phyloP scores from a whole-genome alignment of 2,329 filamentous ascomycete genomes.

The Nigrograna mackinnonii region DNA sequence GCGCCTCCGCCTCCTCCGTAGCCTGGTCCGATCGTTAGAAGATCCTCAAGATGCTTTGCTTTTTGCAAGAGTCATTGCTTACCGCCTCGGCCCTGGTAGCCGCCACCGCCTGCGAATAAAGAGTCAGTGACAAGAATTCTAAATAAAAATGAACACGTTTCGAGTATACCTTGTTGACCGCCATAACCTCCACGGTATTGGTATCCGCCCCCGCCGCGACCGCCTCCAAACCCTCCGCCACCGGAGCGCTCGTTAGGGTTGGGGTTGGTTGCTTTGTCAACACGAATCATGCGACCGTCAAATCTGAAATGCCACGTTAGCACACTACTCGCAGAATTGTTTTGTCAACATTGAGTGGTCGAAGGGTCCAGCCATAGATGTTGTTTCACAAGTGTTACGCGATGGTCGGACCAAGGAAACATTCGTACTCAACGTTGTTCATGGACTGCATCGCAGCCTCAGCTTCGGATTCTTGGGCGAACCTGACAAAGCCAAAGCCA shows the following conservation, averaged over 20 bases:
- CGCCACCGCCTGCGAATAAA: constrained; percentile 19
- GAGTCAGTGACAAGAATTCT: no score
- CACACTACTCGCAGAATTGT: background rate
- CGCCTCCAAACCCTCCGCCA: constrained; percentile 30
- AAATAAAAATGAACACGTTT: no score
- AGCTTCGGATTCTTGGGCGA: constrained; percentile 74
- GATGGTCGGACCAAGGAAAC: constrained; percentile 1
- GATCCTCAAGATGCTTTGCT: no score
- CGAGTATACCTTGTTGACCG: no score
- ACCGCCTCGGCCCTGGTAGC: constrained; percentile 17
- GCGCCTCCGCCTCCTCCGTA: constrained; percentile 29
- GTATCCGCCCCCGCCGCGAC: constrained; percentile 19
- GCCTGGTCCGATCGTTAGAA: constrained; percentile 14
- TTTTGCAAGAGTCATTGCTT: no score
- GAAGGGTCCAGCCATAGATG: background rate
- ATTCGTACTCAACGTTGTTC: constrained; percentile 88
- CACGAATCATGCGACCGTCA: constrained; percentile 90
- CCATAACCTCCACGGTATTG: constrained; percentile 18
- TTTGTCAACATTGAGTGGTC: background rate
- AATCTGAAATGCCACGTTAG: constrained; percentile 71
- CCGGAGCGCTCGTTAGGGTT: constrained; percentile 52
- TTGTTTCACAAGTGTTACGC: background rate
- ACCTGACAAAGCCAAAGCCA: constrained; percentile 96
- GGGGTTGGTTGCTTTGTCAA: constrained; percentile 90
- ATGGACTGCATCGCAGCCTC: constrained; percentile 75